Base-by-base conservation (phyloP, 495 filamentous ascomycete species). In the Xylaria intraflava region DNA sequence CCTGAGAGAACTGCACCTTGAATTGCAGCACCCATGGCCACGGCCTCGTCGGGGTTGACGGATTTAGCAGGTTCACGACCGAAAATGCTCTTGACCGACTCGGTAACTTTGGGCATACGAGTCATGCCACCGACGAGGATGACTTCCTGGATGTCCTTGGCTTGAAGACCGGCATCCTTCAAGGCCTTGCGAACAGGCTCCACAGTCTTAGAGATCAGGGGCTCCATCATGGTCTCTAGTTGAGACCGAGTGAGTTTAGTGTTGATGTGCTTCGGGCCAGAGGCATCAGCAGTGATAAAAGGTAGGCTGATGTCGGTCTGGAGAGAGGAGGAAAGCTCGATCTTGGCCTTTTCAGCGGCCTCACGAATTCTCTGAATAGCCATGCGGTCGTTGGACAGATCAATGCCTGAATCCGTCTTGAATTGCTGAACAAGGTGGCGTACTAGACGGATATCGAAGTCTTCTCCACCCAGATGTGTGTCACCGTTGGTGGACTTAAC, bases 111-210 rank as follows among this genome's bases (percentile, higher is more conserved):
- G 65, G 93, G 93, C 93, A 98, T 98, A 78, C 93, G 94, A 60
- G 94, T 96, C 93, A 97, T 97, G 75, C 93, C 93, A 83, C 93
- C 93, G 50, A 98, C 93, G 23, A 98, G 85, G 70, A 98, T 97
- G 63, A 98, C 89, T 67, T 98, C 93, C 76, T 98, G 90, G 72
- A 98, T 95, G 50, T 98, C 94, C 74, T 88, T 90, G 57, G 93
- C 83, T 75, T 90, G 82, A 41, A 98, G 83, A 69, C 85, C 86
- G 69, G 93, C 94, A 72, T 98, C 93, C 83, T 96, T 97, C 24
- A 98, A 78, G 29, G 93, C 93, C 82, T 97, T 97, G 69, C 90
- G 88, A 56, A 95, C 92, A 45, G 93, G 93, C 60, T 96, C 93
- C 54, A 90, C 75, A 53, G 90, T 95, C 61, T 83, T 83, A 67